These are phyloP conservation scores for Fraxinus quadrangulata DNA, from an alignment of 257 asterid genomes.

Conservation along the genomic window DNA sequence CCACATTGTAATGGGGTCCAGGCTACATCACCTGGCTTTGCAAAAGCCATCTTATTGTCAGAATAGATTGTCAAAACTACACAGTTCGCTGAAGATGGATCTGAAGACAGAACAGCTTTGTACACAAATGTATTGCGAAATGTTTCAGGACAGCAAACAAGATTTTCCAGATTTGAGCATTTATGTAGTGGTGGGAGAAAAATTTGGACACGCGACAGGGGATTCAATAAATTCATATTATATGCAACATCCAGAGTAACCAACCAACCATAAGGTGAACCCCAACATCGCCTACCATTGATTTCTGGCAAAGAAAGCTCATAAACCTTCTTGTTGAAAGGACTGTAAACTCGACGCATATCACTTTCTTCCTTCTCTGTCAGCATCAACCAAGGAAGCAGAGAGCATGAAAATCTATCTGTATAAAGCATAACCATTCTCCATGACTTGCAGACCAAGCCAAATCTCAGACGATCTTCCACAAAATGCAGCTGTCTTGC, in stretches of 20 bases:
- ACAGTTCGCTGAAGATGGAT: constrained; percentile 27
- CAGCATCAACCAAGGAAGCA: constrained; percentile 35
- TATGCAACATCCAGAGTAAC: constrained; percentile 26
- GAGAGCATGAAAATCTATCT: background rate
- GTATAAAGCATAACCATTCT: constrained; percentile 15
- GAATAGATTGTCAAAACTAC: constrained; percentile 29
- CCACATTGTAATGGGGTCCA: constrained; percentile 33
- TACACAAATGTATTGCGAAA: constrained; percentile 29
- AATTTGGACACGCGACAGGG: constrained; percentile 22
- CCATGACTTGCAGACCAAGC: constrained; percentile 35
- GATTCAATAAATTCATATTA: constrained; percentile 30
- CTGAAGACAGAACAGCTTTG: constrained; percentile 30
- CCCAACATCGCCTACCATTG: constrained; percentile 35
- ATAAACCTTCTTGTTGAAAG: constrained; percentile 25
- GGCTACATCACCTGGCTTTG: constrained; percentile 23
- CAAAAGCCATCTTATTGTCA: constrained; percentile 28
- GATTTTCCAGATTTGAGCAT: constrained; percentile 30
- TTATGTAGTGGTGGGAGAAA: constrained; percentile 28
- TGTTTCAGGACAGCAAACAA: constrained; percentile 20
- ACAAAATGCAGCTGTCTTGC: constrained; percentile 23
- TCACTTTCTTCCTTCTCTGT: constrained; percentile 16
- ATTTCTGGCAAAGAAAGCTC: constrained; percentile 22
- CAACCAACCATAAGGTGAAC: constrained; percentile 38
- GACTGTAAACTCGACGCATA: constrained; percentile 21
- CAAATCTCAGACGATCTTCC: constrained; percentile 27